Evolutionary conservation across 1,139 yeast species (phyloP).

Genomic region (Sugiyamaella neomexicana): DNA sequence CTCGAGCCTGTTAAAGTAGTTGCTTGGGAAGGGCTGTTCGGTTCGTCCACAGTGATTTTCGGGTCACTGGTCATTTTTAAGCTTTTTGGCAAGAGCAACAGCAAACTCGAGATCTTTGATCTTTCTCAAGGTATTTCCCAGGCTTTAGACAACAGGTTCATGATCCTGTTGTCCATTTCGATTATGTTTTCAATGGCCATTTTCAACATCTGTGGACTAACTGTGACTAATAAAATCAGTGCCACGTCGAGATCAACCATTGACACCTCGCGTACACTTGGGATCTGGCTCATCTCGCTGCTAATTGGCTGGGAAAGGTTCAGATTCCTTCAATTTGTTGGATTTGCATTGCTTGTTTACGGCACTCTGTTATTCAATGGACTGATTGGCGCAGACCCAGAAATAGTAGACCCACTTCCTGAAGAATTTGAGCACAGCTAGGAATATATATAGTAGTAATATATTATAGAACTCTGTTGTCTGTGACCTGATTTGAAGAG

Average conservation of each 20-base stretch:
- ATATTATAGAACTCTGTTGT: too few relatives aligned
- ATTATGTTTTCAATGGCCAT: constrained; percentile 73
- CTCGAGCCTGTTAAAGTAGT: constrained; percentile 67
- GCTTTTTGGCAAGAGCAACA: constrained; percentile 45
- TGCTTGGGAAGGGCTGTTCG: constrained; percentile 74
- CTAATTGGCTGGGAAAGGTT: constrained; percentile 78
- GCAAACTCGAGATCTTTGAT: constrained; percentile 58
- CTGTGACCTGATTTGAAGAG: too few relatives aligned
- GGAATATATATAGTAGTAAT: too few relatives aligned
- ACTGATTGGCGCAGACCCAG: constrained; percentile 43
- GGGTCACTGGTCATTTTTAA: constrained; percentile 49
- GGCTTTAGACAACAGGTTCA: constrained; percentile 44
- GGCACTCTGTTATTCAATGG: constrained; percentile 80
- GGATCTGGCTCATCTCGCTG: constrained; percentile 77
- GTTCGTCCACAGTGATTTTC: constrained; percentile 49
- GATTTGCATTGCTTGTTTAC: constrained; percentile 62
- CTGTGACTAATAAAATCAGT: constrained; percentile 62
- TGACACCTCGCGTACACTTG: constrained; percentile 72
- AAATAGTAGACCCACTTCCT: constrained; percentile 25
- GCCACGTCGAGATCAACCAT: constrained; percentile 82
- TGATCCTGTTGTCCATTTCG: constrained; percentile 56
- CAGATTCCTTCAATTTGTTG: constrained; percentile 58
- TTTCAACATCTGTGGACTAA: constrained; percentile 74
- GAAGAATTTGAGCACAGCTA: constrained; percentile 29
- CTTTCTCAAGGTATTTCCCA: constrained; percentile 53